These are phyloP conservation scores for Selaginella tamariscina DNA, from an alignment of 75 land plant genomes.

Conservation along the genomic window DNA sequence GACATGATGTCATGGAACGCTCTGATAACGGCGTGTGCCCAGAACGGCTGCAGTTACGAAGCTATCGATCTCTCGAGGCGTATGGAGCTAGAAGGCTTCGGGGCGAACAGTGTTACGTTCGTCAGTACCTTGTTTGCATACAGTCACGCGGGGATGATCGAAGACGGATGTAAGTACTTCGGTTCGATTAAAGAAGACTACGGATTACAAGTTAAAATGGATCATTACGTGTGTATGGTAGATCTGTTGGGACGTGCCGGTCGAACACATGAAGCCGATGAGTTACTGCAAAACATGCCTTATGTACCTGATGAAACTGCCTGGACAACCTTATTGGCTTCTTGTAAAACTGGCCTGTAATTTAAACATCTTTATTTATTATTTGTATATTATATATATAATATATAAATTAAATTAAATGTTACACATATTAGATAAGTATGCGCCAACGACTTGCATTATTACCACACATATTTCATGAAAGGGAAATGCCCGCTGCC, in stretches of 20 bases:
- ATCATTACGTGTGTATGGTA: conserved; percentile 16
- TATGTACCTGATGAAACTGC: neutral
- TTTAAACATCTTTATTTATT: too few species aligned
- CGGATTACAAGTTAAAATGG: conserved; percentile 1
- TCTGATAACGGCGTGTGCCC: too few species aligned
- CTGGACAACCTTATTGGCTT: conserved; percentile 15
- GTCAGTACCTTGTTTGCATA: neutral
- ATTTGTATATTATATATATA: too few species aligned
- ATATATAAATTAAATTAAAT: too few species aligned
- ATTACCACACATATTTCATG: too few species aligned
- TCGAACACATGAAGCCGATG: conserved; percentile 13
- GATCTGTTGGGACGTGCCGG: conserved; percentile 20
- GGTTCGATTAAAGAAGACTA: conserved; percentile 20
- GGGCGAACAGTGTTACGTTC: conserved; percentile 24
- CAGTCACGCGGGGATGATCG: neutral
- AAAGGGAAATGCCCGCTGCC: too few species aligned
- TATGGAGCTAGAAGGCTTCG: conserved; percentile 38
- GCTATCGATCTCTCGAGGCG: too few species aligned
- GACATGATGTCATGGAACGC: too few species aligned
- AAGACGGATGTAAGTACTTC: conserved; percentile 21
- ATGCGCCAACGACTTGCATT: too few species aligned
- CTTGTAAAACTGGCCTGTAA: too few species aligned
- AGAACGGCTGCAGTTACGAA: too few species aligned
- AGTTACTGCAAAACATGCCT: conserved; percentile 11
- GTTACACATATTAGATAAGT: too few species aligned